These are phyloP conservation scores for Aspergillus ruber DNA, from an alignment of 2,329 filamentous ascomycete genomes.

Conservation along the genomic window DNA sequence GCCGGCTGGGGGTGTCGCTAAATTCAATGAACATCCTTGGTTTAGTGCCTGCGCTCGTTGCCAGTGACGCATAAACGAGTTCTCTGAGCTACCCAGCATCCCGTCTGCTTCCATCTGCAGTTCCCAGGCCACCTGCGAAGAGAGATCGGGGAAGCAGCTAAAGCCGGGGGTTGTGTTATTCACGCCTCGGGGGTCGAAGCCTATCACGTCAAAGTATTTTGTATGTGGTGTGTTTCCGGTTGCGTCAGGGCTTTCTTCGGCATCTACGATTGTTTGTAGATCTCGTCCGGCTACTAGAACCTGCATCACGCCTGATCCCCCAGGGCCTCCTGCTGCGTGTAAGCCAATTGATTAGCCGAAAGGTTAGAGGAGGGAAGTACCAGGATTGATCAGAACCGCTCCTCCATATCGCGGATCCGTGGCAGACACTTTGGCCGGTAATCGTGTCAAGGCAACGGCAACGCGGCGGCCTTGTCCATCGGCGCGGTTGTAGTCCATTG, in stretches of 20 bases:
- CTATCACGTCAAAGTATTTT: constrained; percentile 38
- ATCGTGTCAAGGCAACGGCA: constrained; percentile 41
- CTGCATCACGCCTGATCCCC: constrained; percentile 36
- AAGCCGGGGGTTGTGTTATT: constrained; percentile 36
- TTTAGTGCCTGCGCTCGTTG: constrained; percentile 27
- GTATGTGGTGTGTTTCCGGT: neutral
- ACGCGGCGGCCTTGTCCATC: constrained; percentile 29
- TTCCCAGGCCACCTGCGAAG: constrained; percentile 26
- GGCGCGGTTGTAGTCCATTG: constrained; percentile 41
- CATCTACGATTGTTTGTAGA: constrained; percentile 34
- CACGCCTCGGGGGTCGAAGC: constrained; percentile 41
- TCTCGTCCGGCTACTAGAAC: constrained; percentile 26
- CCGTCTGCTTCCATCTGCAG: constrained; percentile 30
- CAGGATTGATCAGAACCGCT: constrained; percentile 44
- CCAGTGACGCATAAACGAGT: constrained; percentile 27
- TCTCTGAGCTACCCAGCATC: constrained; percentile 26
- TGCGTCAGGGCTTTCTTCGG: constrained; percentile 18
- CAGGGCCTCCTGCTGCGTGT: constrained; percentile 33
- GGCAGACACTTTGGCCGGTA: constrained; percentile 38
- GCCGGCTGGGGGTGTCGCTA: constrained; percentile 11
- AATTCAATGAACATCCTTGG: constrained; percentile 20
- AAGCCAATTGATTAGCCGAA: no score
- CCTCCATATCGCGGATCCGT: constrained; percentile 42
- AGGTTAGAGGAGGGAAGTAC: constrained; percentile 11
- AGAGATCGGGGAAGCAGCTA: constrained; percentile 33